A percentile compares a stretch with the other conserved stretches of the same genome.
phyloP scores from a whole-genome alignment of 148 eudicot species.

The Persicaria tinctoria region DNA sequence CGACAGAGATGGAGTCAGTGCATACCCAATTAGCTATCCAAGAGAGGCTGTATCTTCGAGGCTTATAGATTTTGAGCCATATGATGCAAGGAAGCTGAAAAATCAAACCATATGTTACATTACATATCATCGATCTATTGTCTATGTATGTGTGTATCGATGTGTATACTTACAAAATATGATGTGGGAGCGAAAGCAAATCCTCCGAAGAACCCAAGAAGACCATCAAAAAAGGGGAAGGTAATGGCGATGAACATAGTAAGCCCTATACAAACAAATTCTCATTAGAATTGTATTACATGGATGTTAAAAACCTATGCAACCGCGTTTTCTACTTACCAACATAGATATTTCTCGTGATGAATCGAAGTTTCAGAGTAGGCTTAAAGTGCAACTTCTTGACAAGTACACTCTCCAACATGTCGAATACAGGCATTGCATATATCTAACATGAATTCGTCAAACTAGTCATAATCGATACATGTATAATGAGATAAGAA shows the following conservation, averaged over 20 bases:
- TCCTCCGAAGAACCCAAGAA: slow-evolving; percentile 15
- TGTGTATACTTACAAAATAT: background rate
- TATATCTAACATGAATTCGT: slow-evolving; percentile 25
- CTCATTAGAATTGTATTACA: background rate
- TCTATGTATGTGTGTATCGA: background rate
- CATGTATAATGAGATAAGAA: background rate
- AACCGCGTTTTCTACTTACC: slow-evolving; percentile 20
- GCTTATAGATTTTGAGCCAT: too few species aligned
- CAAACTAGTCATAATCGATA: background rate
- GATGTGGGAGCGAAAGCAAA: slow-evolving; percentile 14
- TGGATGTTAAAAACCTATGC: too few species aligned
- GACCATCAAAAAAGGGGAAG: slow-evolving; percentile 14
- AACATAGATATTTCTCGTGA: slow-evolving; percentile 28
- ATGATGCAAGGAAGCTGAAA: too few species aligned
- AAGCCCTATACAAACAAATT: background rate
- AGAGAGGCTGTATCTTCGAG: too few species aligned
- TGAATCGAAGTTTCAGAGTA: slow-evolving; percentile 23
- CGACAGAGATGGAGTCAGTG: too few species aligned
- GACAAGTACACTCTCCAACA: slow-evolving; percentile 50
- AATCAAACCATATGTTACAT: too few species aligned
- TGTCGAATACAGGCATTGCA: slow-evolving; percentile 65
- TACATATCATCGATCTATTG: too few species aligned
- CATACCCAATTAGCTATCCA: too few species aligned
- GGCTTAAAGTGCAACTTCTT: slow-evolving; percentile 27
- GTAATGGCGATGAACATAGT: slow-evolving; percentile 10